phyloP scores from a whole-genome alignment of 495 filamentous ascomycete genomes.

The Hyaloscypha finlandica region DNA sequence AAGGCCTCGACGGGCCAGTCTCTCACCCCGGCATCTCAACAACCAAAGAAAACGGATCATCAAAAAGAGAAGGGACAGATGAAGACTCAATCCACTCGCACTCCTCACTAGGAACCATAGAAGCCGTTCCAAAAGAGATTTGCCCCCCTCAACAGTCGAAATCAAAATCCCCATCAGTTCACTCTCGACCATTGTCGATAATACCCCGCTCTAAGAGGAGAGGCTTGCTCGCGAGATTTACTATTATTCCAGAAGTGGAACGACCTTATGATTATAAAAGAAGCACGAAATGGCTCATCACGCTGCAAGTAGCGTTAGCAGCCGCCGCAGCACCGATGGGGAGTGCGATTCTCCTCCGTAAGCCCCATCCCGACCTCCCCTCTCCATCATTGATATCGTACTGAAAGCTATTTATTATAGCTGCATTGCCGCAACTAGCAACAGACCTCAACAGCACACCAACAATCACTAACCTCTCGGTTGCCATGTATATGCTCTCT shows the following conservation, averaged over 20 bases:
- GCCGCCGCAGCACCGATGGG: conserved; percentile 82
- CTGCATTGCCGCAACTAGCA: conserved; percentile 71
- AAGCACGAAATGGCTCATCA: conserved; percentile 83
- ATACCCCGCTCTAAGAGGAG: conserved; percentile 69
- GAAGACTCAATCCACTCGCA: conserved; percentile 24
- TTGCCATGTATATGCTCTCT: conserved; percentile 85
- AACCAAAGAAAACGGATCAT: conserved; percentile 4
- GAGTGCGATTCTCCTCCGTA: conserved; percentile 81
- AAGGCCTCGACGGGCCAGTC: conserved; percentile 24
- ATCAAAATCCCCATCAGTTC: conserved; percentile 41
- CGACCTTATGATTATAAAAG: conserved; percentile 71
- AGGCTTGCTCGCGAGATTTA: conserved; percentile 72
- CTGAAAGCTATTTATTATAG: conserved; percentile 40
- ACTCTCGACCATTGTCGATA: conserved; percentile 42
- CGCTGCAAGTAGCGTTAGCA: conserved; percentile 73
- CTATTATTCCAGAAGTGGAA: conserved; percentile 81
- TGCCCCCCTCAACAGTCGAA: conserved; percentile 16
- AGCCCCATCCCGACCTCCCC: conserved; percentile 39
- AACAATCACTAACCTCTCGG: conserved; percentile 79
- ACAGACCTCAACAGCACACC: conserved; percentile 62
- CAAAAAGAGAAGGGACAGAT: conserved; percentile 7
- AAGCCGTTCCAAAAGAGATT: conserved; percentile 11
- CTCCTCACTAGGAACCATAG: conserved; percentile 22
- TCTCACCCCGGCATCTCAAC: conserved; percentile 23
- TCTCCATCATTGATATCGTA: not conserved